Evolutionary conservation across 1,139 yeast genomes (phyloP), one percentile per base, ranked within the genome.

Genomic region (Arxiozyma bovina): DNA sequence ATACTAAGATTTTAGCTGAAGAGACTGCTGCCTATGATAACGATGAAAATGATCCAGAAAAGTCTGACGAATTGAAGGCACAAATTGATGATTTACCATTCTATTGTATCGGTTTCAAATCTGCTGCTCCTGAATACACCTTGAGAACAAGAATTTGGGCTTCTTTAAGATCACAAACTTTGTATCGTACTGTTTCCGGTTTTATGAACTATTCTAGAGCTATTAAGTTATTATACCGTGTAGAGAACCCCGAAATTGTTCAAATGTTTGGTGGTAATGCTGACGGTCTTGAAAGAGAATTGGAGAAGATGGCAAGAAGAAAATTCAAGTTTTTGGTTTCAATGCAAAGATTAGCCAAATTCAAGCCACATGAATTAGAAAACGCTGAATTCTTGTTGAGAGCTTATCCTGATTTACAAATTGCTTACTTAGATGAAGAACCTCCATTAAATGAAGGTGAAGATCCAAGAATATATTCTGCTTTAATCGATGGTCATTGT

Each of bases 161-260:
- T 52, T 93, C 99, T 51, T 82, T 93, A 70, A 87, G 98, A 75
- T 93, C 98, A 53, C 99, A 93, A 78, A 93, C 99, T 52, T 79
- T 93, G 73, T 93, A 93, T 78, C 89, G 99, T 78, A 93, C 99
- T 61, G 96, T 93, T 57, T 90, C 98, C 61, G 99, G 99, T 72
- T 93, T 93, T 78, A 93, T 93, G 99, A 93, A 93, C 76, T 93
- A 93, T 72, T 94, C 98, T 34, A 87, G 98, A 77, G 99, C 99
- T 56, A 91, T 93, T 71, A 93, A 93, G 75, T 81, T 93, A 72
- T 82, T 93, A 64, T 93, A 93, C 80, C 89, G 99, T 77, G 99
- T 93, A 68, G 99, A 93, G 76, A 93, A 93, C 76, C 99, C 99
- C 54, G 99, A 93, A 75, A 90, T 94, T 70, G 99, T 93, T 53